Evolutionary conservation across 306 rosid genomes (phyloP), one percentile per base, ranked within the genome.

Genomic region (Cucurbita argyrosperma): DNA sequence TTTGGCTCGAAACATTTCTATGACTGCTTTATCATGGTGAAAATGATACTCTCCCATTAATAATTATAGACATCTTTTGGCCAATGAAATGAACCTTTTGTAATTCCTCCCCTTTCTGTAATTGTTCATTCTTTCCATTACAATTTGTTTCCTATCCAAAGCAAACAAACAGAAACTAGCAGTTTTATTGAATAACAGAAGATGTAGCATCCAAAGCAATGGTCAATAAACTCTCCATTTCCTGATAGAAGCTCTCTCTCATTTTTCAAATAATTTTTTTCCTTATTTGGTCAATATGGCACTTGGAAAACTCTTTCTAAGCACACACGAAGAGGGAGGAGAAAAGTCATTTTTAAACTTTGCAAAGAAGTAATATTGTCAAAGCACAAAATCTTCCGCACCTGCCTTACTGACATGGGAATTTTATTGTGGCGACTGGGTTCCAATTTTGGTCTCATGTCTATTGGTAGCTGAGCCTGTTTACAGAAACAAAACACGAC

Each of bases 381-480:
- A 19, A 11, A 46, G 56, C 42, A 74, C 69, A 13, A 47, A 57
- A 74, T 45, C 13, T 38, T 56, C 21, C 88, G 79, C 89, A 91
- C 99, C 99, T 94, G 99, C 88, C 99, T 91, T 77, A 83, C 91
- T 30, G 96, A 81, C 69, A 81, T 60, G 76, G 96, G 92, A 77
- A 94, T 82, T 87, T 90, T 94, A 81, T 85, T 91, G 76, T 87
- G 96, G 77, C 67, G 83, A 82, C 87, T 82, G 59, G 91, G 77
- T 52, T 89, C 90, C 84, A 88, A 80, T 69, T 54, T 85, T 19
- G 97, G 99, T 84, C 95, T 87, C 99, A 89, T 91, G 60, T 94
- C 92, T 50, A 82, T 75, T 66, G 99, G 97, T 75, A 94, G 80
- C 70, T 89, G 96, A 74, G 96, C 97, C 99, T 94, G 85, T 76